These are phyloP conservation scores for Geosmithia flava DNA, from an alignment of 2,329 filamentous ascomycete species.

Conservation along the genomic window DNA sequence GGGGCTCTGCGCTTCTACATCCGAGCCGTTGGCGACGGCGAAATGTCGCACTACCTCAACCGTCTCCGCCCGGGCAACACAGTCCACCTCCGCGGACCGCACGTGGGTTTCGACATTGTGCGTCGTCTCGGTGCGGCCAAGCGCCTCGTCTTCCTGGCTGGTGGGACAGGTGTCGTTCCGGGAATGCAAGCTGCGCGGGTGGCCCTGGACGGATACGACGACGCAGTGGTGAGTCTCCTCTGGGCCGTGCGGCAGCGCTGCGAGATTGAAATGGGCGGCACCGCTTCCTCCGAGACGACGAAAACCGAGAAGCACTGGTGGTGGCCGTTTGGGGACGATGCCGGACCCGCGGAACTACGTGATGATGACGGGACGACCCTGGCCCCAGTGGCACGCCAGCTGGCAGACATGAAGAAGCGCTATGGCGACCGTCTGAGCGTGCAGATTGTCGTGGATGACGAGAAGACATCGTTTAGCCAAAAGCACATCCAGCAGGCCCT, in stretches of 20 bases:
- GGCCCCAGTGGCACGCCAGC: conserved; percentile 45
- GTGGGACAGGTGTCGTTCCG: conserved; percentile 84
- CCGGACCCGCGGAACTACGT: background rate
- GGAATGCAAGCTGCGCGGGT: conserved; percentile 69
- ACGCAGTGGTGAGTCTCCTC: conserved; percentile 49
- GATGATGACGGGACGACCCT: conserved; percentile 4
- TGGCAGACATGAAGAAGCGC: conserved; percentile 41
- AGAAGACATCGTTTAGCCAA: conserved; percentile 52
- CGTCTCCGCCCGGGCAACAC: conserved; percentile 46
- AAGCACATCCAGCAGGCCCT: conserved; percentile 29
- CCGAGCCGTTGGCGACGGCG: conserved; percentile 64
- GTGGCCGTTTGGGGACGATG: conserved; percentile 11
- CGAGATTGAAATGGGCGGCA: conserved; percentile 26
- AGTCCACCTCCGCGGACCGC: conserved; percentile 70
- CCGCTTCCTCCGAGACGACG: background rate
- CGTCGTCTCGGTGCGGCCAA: conserved; percentile 14
- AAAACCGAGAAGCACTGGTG: conserved; percentile 5
- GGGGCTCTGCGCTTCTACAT: conserved; percentile 60
- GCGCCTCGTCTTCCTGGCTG: conserved; percentile 72
- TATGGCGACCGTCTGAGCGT: conserved; percentile 48
- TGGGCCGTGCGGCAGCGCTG: conserved; percentile 63
- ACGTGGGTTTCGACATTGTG: conserved; percentile 48
- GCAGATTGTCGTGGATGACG: conserved; percentile 73
- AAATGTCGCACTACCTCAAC: conserved; percentile 75
- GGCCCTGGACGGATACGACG: conserved; percentile 29